Evolutionary conservation across 1,284 basidiomycete genomes (phyloP), one percentile per base, ranked within the genome.

Genomic region (Apiotrichum veenhuisii): DNA sequence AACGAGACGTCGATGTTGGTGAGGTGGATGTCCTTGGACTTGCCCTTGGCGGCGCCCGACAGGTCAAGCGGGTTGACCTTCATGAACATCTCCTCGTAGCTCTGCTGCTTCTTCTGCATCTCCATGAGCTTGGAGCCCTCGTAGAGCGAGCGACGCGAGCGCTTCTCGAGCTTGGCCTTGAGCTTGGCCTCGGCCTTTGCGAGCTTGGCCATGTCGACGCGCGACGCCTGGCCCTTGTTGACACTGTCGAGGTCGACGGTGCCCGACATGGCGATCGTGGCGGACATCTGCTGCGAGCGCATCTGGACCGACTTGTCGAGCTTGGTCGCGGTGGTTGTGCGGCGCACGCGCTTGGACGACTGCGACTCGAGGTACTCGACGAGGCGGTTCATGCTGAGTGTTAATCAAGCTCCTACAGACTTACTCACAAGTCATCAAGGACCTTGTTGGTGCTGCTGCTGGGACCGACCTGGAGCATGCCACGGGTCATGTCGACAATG

Each of bases 121-220:
- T 97, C 91, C 57, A 99, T 83, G 34, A 99, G 81, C 77, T 96
- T 98, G 23, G 90, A 94, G 18, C 93, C 93, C 76, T 98, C 94
- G 77, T 97, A 98, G 41, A 97, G 81, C 78, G 92, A 89, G 65
- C 89, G 81, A 59, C 85, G 85, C 11, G 89, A 84, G 45, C 94
- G 85, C 78, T 98, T 98, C 78, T 97, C 93, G 64, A 97, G 92
- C 79, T 99, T 99, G 41, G 93, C 93, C 80, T 87, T 87, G 60
- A 98, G 86, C 77, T 99, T 99, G 4, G 93, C 91, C 77, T 99
- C 96, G 66, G 96, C 93, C 77, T 98, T 98, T 76, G 97, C 96
- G 18, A 99, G 85, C 72, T 97, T 98, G 79, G 91, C 94, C 63
- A 99, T 85, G 80, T 99, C 96, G 55, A 99, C 96, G 47, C 91